Conservation (phyloP, 2,329 filamentous ascomycete genomes). For the Hypoxylon sp. region DNA sequence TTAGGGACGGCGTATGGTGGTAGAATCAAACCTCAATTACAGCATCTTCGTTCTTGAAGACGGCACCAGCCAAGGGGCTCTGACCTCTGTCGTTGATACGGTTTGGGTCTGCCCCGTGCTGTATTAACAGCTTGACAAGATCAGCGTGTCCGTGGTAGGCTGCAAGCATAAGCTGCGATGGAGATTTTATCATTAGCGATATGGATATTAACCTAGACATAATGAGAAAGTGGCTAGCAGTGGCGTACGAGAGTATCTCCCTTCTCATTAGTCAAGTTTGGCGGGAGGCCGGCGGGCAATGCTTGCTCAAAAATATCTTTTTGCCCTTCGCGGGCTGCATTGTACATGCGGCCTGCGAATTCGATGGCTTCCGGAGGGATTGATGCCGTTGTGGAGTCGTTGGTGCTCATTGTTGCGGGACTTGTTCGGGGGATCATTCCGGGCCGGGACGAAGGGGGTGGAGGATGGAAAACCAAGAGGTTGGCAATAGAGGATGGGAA, state of each 20-base stretch:
- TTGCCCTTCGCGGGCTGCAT: slow-evolving; percentile 72
- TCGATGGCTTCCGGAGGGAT: slow-evolving; percentile 74
- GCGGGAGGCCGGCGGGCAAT: slow-evolving; percentile 72
- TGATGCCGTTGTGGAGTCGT: slow-evolving; percentile 28
- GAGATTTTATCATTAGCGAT: slow-evolving; percentile 7
- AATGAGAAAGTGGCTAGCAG: background rate
- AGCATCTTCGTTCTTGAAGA: slow-evolving; percentile 76
- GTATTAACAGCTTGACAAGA: slow-evolving; percentile 69
- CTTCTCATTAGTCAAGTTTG: slow-evolving; percentile 78
- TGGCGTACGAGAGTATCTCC: slow-evolving; percentile 73
- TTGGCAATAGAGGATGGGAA: background rate
- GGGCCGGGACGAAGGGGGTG: background rate
- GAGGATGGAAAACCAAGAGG: background rate
- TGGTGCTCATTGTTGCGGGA: slow-evolving; percentile 38
- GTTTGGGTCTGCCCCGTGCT: slow-evolving; percentile 74
- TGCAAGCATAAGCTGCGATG: slow-evolving; percentile 73
- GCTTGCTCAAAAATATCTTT: slow-evolving; percentile 70
- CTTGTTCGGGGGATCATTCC: no score
- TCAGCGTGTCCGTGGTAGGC: slow-evolving; percentile 75
- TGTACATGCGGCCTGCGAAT: slow-evolving; percentile 74
- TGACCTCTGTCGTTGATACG: slow-evolving; percentile 75
- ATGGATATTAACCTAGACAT: background rate
- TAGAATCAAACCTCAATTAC: slow-evolving; percentile 65
- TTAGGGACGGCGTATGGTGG: background rate
- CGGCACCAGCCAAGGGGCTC: slow-evolving; percentile 75